phyloP scores from a whole-genome alignment of 306 rosid species.

The Carpinus fangiana region DNA sequence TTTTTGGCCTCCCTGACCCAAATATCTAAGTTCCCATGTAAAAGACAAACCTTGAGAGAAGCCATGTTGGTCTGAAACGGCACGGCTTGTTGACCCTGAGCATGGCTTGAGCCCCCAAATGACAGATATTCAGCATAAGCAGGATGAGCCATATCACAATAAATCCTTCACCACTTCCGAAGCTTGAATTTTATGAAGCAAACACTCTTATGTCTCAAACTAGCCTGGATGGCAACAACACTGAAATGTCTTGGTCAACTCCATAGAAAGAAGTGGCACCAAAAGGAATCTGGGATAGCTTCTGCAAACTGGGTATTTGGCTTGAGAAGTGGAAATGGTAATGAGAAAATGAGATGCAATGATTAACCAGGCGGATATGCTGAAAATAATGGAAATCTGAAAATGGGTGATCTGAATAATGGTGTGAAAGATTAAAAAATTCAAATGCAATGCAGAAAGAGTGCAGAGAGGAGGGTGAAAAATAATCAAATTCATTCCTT shows the following conservation, averaged over 20 bases:
- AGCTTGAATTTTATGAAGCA: not conserved
- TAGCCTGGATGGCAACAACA: not conserved
- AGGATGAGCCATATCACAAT: slow-evolving; percentile 41
- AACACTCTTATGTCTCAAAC: not conserved
- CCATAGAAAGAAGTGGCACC: not conserved
- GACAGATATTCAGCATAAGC: slow-evolving; percentile 46
- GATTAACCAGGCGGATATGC: too few relatives aligned
- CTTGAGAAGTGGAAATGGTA: too few relatives aligned
- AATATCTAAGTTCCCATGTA: slow-evolving; percentile 77
- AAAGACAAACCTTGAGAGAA: slow-evolving; percentile 51
- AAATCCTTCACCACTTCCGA: not conserved
- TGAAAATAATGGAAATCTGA: too few relatives aligned
- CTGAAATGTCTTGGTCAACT: not conserved
- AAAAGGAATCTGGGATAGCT: not conserved
- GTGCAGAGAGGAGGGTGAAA: too few relatives aligned
- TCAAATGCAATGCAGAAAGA: too few relatives aligned
- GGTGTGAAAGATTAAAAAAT: too few relatives aligned
- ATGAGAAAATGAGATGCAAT: too few relatives aligned
- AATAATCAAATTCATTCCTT: too few relatives aligned
- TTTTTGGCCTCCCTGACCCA: slow-evolving; percentile 56
- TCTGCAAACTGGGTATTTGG: too few relatives aligned
- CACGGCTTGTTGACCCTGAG: slow-evolving; percentile 50
- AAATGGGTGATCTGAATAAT: too few relatives aligned
- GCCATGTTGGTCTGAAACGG: slow-evolving; percentile 50
- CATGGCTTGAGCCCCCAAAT: slow-evolving; percentile 65